Evolutionary conservation across 768 basidiomycete species (phyloP).

Genomic region (Fomitopsis pulvina): DNA sequence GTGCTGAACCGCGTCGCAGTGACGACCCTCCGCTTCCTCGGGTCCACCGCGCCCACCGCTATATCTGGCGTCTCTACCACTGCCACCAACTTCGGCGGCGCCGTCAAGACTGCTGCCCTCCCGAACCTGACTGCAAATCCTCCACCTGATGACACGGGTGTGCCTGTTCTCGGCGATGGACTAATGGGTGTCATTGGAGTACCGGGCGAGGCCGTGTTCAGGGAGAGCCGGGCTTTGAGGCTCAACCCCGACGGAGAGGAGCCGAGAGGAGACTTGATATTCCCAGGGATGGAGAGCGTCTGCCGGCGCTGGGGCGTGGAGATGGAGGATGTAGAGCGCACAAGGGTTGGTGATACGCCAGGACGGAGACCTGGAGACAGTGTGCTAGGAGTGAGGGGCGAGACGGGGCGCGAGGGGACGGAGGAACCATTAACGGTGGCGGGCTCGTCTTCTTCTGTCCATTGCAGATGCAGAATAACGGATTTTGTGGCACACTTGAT

Average conservation of each 20-base stretch:
- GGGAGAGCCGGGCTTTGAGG: conserved; percentile 32
- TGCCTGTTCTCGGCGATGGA: conserved; percentile 27
- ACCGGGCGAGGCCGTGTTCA: conserved; percentile 31
- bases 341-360: conserved; percentile 44
- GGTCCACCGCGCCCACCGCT: conserved; percentile 84
- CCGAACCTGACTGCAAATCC: conserved; percentile 47
- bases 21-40: conserved; percentile 74
- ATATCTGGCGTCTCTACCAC: conserved; percentile 85
- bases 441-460: conserved; percentile 61
- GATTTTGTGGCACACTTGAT: conserved; percentile 82
- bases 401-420: conserved; percentile 11
- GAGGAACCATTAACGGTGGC: conserved; percentile 10
- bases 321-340: conserved; percentile 45
- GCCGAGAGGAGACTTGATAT: conserved; percentile 29
- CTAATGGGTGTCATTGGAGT: conserved; percentile 44
- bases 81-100: conserved; percentile 78
- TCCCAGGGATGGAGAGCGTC: conserved; percentile 18
- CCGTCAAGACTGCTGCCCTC: conserved; percentile 69
- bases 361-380: conserved; percentile 21
- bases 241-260: conserved; percentile 10
- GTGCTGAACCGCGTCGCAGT: conserved; percentile 87
- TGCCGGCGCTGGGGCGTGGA: conserved; percentile 36
- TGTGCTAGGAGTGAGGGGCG: conserved; percentile 17
- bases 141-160: conserved; percentile 21
- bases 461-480: conserved; percentile 77